Evolutionary conservation across 441 rosid species (phyloP), one percentile per base, ranked within the genome.

Genomic region (California macrophylla): DNA sequence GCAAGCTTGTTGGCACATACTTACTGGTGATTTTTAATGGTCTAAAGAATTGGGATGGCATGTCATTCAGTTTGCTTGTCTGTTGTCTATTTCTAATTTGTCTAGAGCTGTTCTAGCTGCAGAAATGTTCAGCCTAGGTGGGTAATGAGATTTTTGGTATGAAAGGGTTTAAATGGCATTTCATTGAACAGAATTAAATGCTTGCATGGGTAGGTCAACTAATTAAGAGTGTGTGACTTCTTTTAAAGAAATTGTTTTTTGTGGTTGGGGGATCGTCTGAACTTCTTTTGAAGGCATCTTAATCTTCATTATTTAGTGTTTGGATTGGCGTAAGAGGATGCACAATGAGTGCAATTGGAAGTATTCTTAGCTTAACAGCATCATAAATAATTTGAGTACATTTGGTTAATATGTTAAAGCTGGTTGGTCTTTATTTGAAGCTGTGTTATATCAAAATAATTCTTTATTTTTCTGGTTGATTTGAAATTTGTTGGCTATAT

Each of bases 401-500:
- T 50, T 16, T 21, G 29, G 6, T 9, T 56, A 9, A 20, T 23
- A 6, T 0, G 29, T 12, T 58, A 8, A 26, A 52, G 32, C 18
- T 25, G 18, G 25, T 30, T 68, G 23, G 32, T 20, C 25, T 21
- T 25, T 42, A 45, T 9, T 50, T 58, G 64, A 50, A 58, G 32
- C 15, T 56, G 42, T 28, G 15, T 58, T 23, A 24, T 52, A 58
- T 23, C 23, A 64, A 16, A 50, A 20, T 26, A 47, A 47, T 34
- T 47, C 34, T 64, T 32, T 54, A 45, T 42, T 3, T 2, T 18
- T 32, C 30, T 54, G 40, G 20, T 68, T 18, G 54, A 32, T 34
- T 63, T 64, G 42, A 68, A 68, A 50, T 62, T 66, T 62, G 15
- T 64, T 64, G 26, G 16, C 20, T 72, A 62, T 60, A 25, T 45